These are phyloP conservation scores for Saccharomycopsis sp. DNA, from an alignment of 805 yeast species.

Conservation along the genomic window DNA sequence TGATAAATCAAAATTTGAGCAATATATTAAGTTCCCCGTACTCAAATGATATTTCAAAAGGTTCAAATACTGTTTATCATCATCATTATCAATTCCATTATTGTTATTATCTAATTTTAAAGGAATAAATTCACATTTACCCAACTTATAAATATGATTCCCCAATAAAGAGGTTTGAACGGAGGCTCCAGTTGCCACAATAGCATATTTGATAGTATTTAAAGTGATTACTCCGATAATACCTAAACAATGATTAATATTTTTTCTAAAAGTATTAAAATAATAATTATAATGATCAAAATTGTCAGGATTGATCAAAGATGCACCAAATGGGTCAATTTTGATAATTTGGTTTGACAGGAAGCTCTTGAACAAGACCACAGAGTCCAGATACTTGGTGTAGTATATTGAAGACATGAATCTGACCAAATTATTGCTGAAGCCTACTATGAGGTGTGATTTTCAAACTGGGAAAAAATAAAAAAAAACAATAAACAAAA, in stretches of 20 bases:
- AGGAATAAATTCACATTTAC: conserved; percentile 13
- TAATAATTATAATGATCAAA: conserved; percentile 13
- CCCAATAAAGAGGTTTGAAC: conserved; percentile 1
- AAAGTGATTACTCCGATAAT: conserved; percentile 13
- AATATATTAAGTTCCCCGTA: conserved; percentile 57
- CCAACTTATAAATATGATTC: conserved; percentile 8
- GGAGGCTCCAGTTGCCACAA: conserved; percentile 4
- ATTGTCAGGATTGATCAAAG: not conserved
- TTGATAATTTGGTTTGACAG: conserved; percentile 2
- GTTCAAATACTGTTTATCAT: conserved; percentile 21
- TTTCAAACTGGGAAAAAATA: too few relatives aligned
- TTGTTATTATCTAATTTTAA: not conserved
- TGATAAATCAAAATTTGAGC: conserved; percentile 73
- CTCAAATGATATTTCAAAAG: conserved; percentile 58
- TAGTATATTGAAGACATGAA: conserved; percentile 11
- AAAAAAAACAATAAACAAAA: too few relatives aligned
- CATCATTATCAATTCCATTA: not conserved
- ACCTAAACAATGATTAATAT: conserved; percentile 14
- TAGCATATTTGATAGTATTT: conserved; percentile 3
- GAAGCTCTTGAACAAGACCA: conserved; percentile 10
- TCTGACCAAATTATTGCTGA: too few relatives aligned
- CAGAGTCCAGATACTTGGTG: conserved; percentile 14
- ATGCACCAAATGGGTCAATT: conserved; percentile 12
- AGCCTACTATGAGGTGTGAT: too few relatives aligned
- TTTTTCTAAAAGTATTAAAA: conserved; percentile 9